Conservation (phyloP, 2,329 filamentous ascomycete species). For the Dendrostoma leiphaemia region DNA sequence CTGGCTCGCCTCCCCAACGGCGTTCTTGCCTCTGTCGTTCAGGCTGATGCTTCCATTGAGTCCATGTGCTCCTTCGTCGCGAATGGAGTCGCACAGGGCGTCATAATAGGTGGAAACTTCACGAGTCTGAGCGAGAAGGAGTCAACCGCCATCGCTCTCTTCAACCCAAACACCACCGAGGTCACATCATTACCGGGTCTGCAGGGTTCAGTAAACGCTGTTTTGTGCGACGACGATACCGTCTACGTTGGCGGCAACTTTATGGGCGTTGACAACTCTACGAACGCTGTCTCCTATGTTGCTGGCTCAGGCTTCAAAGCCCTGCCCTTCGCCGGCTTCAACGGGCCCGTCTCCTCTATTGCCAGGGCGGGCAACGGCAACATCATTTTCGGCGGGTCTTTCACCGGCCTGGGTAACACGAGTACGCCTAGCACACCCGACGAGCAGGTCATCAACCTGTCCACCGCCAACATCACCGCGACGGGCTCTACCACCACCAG, state of each 20-base stretch:
- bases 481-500: constrained; percentile 57
- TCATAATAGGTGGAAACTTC: constrained; percentile 93
- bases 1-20: constrained; percentile 83
- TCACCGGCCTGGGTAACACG: constrained; percentile 83
- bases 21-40: constrained; percentile 69
- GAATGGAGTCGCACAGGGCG: constrained; percentile 66
- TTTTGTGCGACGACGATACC: constrained; percentile 76
- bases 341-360: constrained; percentile 86
- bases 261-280: constrained; percentile 68
- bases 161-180: constrained; percentile 68
- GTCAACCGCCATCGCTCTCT: constrained; percentile 77
- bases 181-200: constrained; percentile 78
- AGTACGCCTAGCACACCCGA: constrained; percentile 65
- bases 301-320: constrained; percentile 68
- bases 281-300: constrained; percentile 85
- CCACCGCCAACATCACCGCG: constrained; percentile 70
- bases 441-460: constrained; percentile 80
- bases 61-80: constrained; percentile 80
- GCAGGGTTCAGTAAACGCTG: constrained; percentile 74
- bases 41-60: constrained; percentile 80
- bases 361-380: constrained; percentile 75
- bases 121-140: constrained; percentile 78
- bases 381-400: constrained; percentile 88
- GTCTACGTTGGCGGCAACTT: constrained; percentile 93
- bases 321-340: constrained; percentile 90